Evolutionary conservation across 2,329 filamentous ascomycete genomes (phyloP), one percentile per base, ranked within the genome.

Genomic region (Leptographium radiaticola): DNA sequence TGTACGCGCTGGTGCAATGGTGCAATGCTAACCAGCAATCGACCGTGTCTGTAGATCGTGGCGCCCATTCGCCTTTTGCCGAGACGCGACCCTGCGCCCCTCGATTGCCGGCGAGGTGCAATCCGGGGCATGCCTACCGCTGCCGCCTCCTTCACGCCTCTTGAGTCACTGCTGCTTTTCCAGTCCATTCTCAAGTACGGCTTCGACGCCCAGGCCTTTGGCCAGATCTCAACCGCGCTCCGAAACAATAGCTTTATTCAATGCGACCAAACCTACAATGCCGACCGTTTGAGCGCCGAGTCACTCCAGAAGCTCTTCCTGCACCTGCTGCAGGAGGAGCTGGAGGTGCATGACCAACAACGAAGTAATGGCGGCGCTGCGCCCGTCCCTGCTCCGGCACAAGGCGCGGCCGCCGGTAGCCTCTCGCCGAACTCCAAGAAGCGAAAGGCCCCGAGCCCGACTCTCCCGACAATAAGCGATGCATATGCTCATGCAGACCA

Each of bases 261-360:
- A 62, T 76, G 83, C 62, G 82, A 83, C 68, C 74, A 75, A 46
- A 76, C 76, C 38, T 95, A 86, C 71, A 85, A 95, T 73, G 75
- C 79, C 60, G 72, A 75, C 62, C 81, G 90, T 58, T 71, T 97
- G 65, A 85, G 75, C 49, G 81, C 89, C 9, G 86, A 90, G 67
- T 80, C 88, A 45, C 73, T 97, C 60, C 82, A 87, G 67, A 79
- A 85, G 63, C 76, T 93, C 52, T 96, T 94, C 67, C 71, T 89
- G 60, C 77, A 80, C 12, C 71, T 95, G 55, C 68, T 96, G 65
- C 80, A 80, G 60, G 86, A 94, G 60, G 89, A 93, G 67, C 68
- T 83, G 59, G 79, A 70, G 61, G 67, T 65, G 53, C 78, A 84
- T 58, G 67, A 68, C 20, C 74, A 48, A 13, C 11, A 72, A 59